Evolutionary conservation across 73 alveolate species (phyloP).

Genomic region (Blepharisma stoltei): DNA sequence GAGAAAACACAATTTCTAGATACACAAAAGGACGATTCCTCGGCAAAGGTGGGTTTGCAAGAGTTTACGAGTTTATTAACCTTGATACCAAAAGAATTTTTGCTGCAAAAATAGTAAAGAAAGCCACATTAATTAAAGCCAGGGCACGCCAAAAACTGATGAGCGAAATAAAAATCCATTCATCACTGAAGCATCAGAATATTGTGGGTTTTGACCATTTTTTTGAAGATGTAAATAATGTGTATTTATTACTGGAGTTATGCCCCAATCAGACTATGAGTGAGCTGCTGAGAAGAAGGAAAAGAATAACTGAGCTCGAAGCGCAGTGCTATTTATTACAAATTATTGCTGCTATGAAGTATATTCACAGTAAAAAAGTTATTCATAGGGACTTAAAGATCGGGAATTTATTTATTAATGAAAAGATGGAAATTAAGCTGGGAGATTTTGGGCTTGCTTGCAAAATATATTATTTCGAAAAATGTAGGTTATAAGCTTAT

Average conservation of each 20-base stretch:
- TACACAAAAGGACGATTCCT: slow-evolving; percentile 55
- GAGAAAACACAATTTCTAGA: too few species aligned
- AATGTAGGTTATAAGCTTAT: too few species aligned
- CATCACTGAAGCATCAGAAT: slow-evolving; percentile 81
- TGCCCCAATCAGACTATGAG: slow-evolving; percentile 47
- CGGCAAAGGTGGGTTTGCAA: slow-evolving; percentile 96
- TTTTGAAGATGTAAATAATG: slow-evolving; percentile 52
- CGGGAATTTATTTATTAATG: slow-evolving; percentile 69
- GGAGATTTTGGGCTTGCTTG: slow-evolving; percentile 82
- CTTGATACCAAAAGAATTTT: slow-evolving; percentile 49
- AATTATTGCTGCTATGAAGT: slow-evolving; percentile 48
- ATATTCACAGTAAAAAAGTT: slow-evolving; percentile 54
- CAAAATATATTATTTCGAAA: too few species aligned
- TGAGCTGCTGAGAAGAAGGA: slow-evolving; percentile 46
- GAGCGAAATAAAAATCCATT: slow-evolving; percentile 92
- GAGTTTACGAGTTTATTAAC: slow-evolving; percentile 78
- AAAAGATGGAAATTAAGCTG: slow-evolving; percentile 57
- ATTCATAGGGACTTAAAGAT: slow-evolving; percentile 70
- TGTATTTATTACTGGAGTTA: slow-evolving; percentile 51
- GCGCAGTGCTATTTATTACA: slow-evolving; percentile 44
- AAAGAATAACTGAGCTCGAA: slow-evolving; percentile 46
- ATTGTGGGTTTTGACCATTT: slow-evolving; percentile 93
- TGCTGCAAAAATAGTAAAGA: slow-evolving; percentile 89
- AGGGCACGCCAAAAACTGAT: slow-evolving; percentile 88
- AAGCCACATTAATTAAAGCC: slow-evolving; percentile 77